Base-by-base conservation (phyloP, 306 rosid species). In the Astragalus glycyphyllos region DNA sequence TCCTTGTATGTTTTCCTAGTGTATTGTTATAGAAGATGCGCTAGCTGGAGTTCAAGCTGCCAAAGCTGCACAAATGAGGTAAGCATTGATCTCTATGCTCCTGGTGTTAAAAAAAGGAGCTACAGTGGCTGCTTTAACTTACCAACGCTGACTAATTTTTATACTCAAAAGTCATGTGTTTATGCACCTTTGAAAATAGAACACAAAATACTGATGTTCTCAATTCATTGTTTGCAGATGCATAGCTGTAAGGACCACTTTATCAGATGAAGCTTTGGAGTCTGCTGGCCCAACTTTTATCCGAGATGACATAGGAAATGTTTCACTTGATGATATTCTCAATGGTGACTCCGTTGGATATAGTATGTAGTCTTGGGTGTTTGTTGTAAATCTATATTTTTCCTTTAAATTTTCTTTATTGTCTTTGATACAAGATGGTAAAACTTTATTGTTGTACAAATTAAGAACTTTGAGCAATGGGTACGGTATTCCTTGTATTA, bases 31-130 rank as follows among this genome's bases (percentile, higher is more conserved):
- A 77, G 98, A 94, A 85, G 98, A 94, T 40, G 98, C 98, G 7
- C 80, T 90, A 60, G 98, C 95, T 55, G 98, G 98, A 63, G 92
- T 94, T 53, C 97, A 89, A 82, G 98, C 98, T 78, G 97, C 98
- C 85, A 86, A 84, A 51, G 88, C 97, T 83, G 98, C 98, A 9
- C 79, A 84, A 79, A 94, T 94, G 97, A 90, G 97, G 98, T 89
- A 85, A 62, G 41, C 75, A 44, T 16, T 55, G 56, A n/a, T 35
- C 44, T 31, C 12, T 59, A 11, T 62, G 40, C 29, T 70, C 44
- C 44, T 32, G 29, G 20, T 17, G 31, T 72, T 55, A 16, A 29
- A 58, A 44, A 38, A 54, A n/a, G 5, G 71, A 64, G 42, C 23
- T 16, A 12, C 9, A 73, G 7, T 51, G 58, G 70, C 10, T 35